These are phyloP conservation scores for Taiozyma sp. DNA, from an alignment of 1,139 yeast genomes.

Conservation along the genomic window DNA sequence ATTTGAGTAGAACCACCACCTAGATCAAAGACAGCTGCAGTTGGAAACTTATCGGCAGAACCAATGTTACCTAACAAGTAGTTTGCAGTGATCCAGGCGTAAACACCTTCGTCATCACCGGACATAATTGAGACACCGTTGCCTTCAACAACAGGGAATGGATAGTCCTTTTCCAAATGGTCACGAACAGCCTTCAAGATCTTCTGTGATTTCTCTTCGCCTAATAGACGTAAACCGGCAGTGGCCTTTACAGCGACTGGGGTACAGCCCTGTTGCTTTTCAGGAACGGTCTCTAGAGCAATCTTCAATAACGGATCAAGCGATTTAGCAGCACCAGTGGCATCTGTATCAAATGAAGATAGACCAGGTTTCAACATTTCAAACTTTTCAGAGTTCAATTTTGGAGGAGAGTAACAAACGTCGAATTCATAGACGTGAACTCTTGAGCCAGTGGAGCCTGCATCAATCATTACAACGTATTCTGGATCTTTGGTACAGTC, in stretches of 20 bases:
- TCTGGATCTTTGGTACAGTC: conserved; percentile 34
- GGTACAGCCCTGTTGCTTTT: conserved; percentile 66
- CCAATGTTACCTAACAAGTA: conserved; percentile 92
- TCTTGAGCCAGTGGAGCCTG: conserved; percentile 96
- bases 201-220: conserved; percentile 62
- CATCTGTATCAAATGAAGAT: conserved; percentile 77
- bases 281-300: conserved; percentile 77
- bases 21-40: conserved; percentile 95
- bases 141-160: conserved; percentile 84
- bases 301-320: conserved; percentile 72
- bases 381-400: conserved; percentile 71
- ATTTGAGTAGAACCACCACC: conserved; percentile 99
- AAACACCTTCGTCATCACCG: conserved; percentile 97
- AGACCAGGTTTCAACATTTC: conserved; percentile 92
- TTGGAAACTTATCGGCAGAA: conserved; percentile 59
- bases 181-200: conserved; percentile 72
- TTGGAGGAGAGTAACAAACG: conserved; percentile 80
- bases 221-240: conserved; percentile 89
- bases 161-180: conserved; percentile 74
- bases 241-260: conserved; percentile 98
- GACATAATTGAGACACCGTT: conserved; percentile 92
- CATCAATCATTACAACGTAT: conserved; percentile 89
- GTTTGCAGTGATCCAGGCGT: conserved; percentile 97
- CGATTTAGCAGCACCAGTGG: conserved; percentile 81
- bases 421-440: conserved; percentile 91